Evolutionary conservation across 495 filamentous ascomycete species (phyloP), one percentile per base, ranked within the genome.

Genomic region (Neurospora sp.): DNA sequence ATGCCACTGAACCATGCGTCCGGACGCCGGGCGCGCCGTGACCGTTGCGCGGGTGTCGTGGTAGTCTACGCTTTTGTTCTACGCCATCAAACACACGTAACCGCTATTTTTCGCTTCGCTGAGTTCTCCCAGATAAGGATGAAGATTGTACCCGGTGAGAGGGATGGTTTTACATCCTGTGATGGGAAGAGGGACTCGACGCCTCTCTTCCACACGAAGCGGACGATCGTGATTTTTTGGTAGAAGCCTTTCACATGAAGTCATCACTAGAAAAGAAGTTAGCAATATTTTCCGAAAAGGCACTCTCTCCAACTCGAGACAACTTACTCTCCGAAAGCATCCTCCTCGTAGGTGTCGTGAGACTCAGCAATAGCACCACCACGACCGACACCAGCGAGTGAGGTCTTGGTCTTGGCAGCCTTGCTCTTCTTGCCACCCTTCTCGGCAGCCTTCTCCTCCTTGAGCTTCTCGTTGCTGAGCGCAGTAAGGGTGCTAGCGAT

Each of bases 341-440:
- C 88, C 69, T 91, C 89, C 40, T 91, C 92, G 81, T 98, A 97
- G 69, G 87, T 79, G 40, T 85, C 89, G 22, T 86, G 87, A 82
- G 98, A 95, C 31, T 89, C 86, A 71, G 84, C 88, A 8, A 87
- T 85, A 75, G 94, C 91, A 53, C 92, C 84, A 9, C 74, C 74
- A 40, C 79, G 78, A 40, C 61, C 74, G 73, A 83, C 88, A 5
- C 93, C 89, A 12, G 90, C 90, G 40, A 99, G 85, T 20, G 88
- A 90, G 48, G 92, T 87, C 89, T 99, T 99, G 18, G 92, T 95
- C 89, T 97, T 97, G 53, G 91, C 91, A 10, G 93, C 93, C 87
- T 98, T 98, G 73, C 85, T 91, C 88, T 98, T 99, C 91, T 98
- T 98, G 74, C 90, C 93, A 35, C 92, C 92, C 87, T 97, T 98